A percentile compares a stretch with the other conserved stretches of the same genome.
These are phyloP conservation scores for Lasiosphaeria miniovina DNA, from an alignment of 495 filamentous ascomycete genomes.

Conservation along the genomic window DNA sequence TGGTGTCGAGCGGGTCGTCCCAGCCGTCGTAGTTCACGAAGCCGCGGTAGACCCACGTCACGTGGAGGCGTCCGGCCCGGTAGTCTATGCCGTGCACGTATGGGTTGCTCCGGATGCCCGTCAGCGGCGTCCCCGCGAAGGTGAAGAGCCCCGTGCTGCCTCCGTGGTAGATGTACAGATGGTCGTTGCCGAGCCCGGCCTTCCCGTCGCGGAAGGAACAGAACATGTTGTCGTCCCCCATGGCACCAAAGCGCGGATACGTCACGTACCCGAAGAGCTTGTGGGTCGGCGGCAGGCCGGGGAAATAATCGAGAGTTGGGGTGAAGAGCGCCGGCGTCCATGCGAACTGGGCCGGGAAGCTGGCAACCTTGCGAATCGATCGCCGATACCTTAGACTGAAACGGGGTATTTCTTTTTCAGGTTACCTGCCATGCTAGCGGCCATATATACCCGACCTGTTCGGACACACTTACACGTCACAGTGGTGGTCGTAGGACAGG, in stretches of 20 bases:
- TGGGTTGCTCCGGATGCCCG: conserved; percentile 44
- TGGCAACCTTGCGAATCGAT: conserved; percentile 36
- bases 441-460: not conserved
- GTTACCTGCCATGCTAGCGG: not conserved
- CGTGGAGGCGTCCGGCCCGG: conserved; percentile 31
- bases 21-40: conserved; percentile 43
- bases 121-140: conserved; percentile 40
- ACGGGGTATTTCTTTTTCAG: not conserved
- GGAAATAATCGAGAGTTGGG: conserved; percentile 35
- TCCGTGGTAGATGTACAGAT: conserved; percentile 38
- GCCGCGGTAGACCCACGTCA: conserved; percentile 48
- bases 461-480: conserved; percentile 29
- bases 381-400: conserved; percentile 42
- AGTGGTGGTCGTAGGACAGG: conserved; percentile 46
- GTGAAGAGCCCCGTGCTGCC: conserved; percentile 21
- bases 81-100: conserved; percentile 45
- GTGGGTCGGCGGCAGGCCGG: conserved; percentile 34
- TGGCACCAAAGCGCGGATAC: conserved; percentile 45
- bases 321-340: conserved; percentile 44
- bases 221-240: conserved; percentile 30
- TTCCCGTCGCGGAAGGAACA: conserved; percentile 48
- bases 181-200: conserved; percentile 48
- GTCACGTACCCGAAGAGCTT: conserved; percentile 40
- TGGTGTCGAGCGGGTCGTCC: conserved; percentile 38
- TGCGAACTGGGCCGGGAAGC: conserved; percentile 27